A percentile compares a stretch with the other conserved stretches of the same genome.
Evolutionary conservation across 139 green algal genomes (phyloP).

Genomic region (Nannochloris sp.): DNA sequence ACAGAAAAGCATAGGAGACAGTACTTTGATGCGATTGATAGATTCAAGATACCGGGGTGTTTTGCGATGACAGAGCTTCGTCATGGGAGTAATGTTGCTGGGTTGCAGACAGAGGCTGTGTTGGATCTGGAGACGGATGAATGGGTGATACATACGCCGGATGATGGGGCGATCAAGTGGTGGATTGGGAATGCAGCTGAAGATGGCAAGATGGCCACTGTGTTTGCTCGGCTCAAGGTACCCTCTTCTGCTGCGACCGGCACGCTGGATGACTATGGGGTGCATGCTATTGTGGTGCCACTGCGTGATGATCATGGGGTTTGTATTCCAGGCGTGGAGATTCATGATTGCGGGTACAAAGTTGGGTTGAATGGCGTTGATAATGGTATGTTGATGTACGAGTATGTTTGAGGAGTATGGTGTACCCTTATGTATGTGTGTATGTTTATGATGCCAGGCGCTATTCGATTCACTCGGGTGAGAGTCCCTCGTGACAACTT

Average conservation of each 20-base stretch:
- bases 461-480: slow-evolving; percentile 70
- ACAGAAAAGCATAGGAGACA: slow-evolving; percentile 52
- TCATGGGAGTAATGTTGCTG: slow-evolving; percentile 70
- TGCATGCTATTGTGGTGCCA: slow-evolving; percentile 74
- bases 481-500: slow-evolving; percentile 64
- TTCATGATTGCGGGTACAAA: slow-evolving; percentile 89
- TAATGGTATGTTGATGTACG: slow-evolving; percentile 46
- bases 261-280: slow-evolving; percentile 66
- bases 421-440: too few relatives aligned
- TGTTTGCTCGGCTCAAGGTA: slow-evolving; percentile 74
- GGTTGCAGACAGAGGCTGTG: slow-evolving; percentile 66
- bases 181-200: slow-evolving; percentile 76
- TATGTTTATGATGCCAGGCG: neutral
- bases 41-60: slow-evolving; percentile 57
- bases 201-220: slow-evolving; percentile 59
- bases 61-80: slow-evolving; percentile 88
- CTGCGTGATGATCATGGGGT: slow-evolving; percentile 39
- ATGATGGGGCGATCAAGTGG: slow-evolving; percentile 77
- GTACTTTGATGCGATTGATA: slow-evolving; percentile 77
- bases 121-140: slow-evolving; percentile 67
- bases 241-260: slow-evolving; percentile 40
- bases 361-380: slow-evolving; percentile 41
- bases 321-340: slow-evolving; percentile 72
- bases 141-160: slow-evolving; percentile 68
- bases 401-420: too few relatives aligned